A percentile compares a stretch with the other conserved stretches of the same genome.
phyloP scores from a whole-genome alignment of 129 eudicot species.

The Pseudognaphalium luteoalbum region DNA sequence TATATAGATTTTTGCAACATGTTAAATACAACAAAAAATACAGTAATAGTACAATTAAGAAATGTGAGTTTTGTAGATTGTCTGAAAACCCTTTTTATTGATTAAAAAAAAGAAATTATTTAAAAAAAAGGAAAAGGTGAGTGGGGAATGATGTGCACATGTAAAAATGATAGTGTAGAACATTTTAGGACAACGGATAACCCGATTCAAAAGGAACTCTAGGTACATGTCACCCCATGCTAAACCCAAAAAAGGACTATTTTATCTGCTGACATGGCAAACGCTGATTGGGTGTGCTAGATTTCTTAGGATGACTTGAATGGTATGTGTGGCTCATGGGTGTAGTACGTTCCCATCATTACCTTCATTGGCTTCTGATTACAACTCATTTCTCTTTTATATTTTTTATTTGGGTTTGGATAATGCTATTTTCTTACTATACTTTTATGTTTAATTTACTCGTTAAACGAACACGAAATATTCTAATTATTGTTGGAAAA shows the following conservation, averaged over 20 bases:
- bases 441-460: too few species aligned
- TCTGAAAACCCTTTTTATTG: too few species aligned
- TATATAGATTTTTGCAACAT: background rate
- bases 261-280: conserved; percentile 37
- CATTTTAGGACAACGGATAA: conserved; percentile 15
- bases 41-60: too few species aligned
- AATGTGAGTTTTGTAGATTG: background rate
- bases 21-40: too few species aligned
- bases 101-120: too few species aligned
- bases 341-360: conserved; percentile 22
- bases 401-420: background rate
- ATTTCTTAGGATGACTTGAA: conserved; percentile 20
- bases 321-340: conserved; percentile 24
- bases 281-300: background rate
- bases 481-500: too few species aligned
- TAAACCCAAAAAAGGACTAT: conserved; percentile 18
- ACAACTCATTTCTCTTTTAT: conserved; percentile 5
- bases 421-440: too few species aligned
- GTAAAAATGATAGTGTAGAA: conserved; percentile 21
- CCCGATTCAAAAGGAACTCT: conserved; percentile 9
- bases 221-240: conserved; percentile 31
- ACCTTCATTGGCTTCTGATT: conserved; percentile 14
- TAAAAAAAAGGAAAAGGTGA: background rate
- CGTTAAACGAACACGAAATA: too few species aligned
- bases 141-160: conserved; percentile 28